These are phyloP conservation scores for Pythium brachiatum DNA, from an alignment of 352 stramenopile genomes.

Conservation along the genomic window DNA sequence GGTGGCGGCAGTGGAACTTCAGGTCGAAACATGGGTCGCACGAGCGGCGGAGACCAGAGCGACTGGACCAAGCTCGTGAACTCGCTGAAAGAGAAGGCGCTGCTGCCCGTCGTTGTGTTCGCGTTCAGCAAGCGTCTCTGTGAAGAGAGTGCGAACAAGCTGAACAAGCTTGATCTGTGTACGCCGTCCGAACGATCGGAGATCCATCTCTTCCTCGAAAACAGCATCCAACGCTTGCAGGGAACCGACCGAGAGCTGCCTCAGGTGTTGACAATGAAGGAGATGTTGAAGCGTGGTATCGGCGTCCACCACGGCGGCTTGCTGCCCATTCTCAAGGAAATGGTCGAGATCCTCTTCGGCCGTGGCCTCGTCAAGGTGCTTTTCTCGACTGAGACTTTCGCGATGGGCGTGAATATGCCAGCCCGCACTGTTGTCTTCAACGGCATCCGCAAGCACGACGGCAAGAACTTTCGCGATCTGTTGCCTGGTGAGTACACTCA, in stretches of 20 bases:
- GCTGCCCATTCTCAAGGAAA: conserved; percentile 99
- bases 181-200: conserved; percentile 72
- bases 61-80: conserved; percentile 91
- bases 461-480: conserved; percentile 89
- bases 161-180: conserved; percentile 73
- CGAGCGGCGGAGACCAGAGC: conserved; percentile 60
- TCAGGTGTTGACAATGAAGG: conserved; percentile 97
- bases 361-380: conserved; percentile 96
- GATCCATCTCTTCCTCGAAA: conserved; percentile 80
- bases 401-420: conserved; percentile 99
- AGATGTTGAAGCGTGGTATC: conserved; percentile 95
- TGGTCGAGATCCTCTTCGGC: conserved; percentile 99
- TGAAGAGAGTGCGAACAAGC: conserved; percentile 75
- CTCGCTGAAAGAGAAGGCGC: conserved; percentile 85
- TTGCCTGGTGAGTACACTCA: conserved; percentile 91
- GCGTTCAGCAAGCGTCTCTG: conserved; percentile 86
- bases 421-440: conserved; percentile 97
- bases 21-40: conserved; percentile 49
- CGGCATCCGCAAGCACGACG: conserved; percentile 97
- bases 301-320: conserved; percentile 96
- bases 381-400: conserved; percentile 99
- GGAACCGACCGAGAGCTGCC: conserved; percentile 97
- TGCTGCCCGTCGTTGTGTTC: conserved; percentile 96
- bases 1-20: conserved; percentile 37
- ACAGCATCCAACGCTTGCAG: conserved; percentile 73